Evolutionary conservation across 805 yeast genomes (phyloP).

Genomic region (Candida lessepsii): DNA sequence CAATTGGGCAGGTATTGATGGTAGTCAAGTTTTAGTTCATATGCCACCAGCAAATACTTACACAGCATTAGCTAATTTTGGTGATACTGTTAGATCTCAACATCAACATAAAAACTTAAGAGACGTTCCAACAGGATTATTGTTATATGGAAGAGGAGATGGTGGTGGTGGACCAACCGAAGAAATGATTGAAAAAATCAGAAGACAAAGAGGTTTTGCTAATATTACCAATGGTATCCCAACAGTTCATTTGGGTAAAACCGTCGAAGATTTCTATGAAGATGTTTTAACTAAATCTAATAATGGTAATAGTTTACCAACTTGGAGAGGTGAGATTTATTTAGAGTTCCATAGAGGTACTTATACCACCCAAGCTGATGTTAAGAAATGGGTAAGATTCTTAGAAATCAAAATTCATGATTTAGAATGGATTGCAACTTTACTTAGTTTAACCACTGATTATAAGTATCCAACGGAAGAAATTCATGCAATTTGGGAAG

Average conservation of each 20-base stretch:
- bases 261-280: slow-evolving; percentile 80
- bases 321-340: slow-evolving; percentile 93
- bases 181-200: slow-evolving; percentile 87
- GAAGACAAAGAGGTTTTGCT: slow-evolving; percentile 86
- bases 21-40: slow-evolving; percentile 88
- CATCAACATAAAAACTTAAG: slow-evolving; percentile 81
- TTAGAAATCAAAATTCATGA: slow-evolving; percentile 80
- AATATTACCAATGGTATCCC: slow-evolving; percentile 87
- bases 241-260: slow-evolving; percentile 70
- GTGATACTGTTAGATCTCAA: slow-evolving; percentile 82
- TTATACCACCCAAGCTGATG: slow-evolving; percentile 88
- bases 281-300: slow-evolving; percentile 60
- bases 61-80: slow-evolving; percentile 89
- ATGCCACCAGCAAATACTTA: slow-evolving; percentile 98
- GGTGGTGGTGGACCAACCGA: slow-evolving; percentile 99
- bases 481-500: slow-evolving; percentile 79
- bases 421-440: slow-evolving; percentile 77
- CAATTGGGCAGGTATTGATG: slow-evolving; percentile 94
- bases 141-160: slow-evolving; percentile 91
- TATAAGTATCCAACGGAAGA: slow-evolving; percentile 73
- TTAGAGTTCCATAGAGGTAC: slow-evolving; percentile 97
- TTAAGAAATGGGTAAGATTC: slow-evolving; percentile 75
- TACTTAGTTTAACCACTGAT: slow-evolving; percentile 56
- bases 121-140: slow-evolving; percentile 73
- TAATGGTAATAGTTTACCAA: slow-evolving; percentile 66